Percentiles rank a stretch among this genome's conserved stretches.
Evolutionary conservation across 2,329 filamentous ascomycete species (phyloP).

Genomic region (Aspergillus pseudotamarii): DNA sequence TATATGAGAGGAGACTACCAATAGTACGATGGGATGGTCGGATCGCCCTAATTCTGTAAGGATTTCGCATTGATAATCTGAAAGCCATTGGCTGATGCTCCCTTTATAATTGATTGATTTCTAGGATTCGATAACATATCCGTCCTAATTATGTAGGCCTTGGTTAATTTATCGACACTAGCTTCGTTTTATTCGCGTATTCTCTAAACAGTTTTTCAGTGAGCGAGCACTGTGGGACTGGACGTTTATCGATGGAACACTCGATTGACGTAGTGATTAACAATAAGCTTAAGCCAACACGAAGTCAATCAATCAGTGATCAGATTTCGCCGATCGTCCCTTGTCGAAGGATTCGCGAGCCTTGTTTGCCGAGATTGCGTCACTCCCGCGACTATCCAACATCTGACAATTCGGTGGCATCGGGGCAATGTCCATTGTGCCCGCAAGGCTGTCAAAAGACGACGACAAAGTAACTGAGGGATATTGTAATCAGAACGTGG

Average conservation of each 20-base stretch:
- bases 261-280: background rate
- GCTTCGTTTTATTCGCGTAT: background rate
- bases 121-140: background rate
- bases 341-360: background rate
- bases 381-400: background rate
- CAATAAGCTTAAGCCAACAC: background rate
- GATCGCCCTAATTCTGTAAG: background rate
- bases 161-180: background rate
- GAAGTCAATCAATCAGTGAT: background rate
- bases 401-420: background rate
- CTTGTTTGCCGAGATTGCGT: constrained; percentile 2
- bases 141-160: too few relatives aligned
- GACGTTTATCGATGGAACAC: background rate
- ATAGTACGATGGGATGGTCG: background rate
- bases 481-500: background rate
- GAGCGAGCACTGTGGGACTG: background rate
- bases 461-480: background rate
- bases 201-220: background rate
- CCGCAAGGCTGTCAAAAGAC: background rate
- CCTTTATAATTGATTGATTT: background rate
- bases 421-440: background rate
- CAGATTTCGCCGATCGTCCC: background rate
- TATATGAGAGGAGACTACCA: background rate
- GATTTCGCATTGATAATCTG: background rate
- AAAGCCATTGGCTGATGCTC: background rate